Evolutionary conservation across 2,329 filamentous ascomycete species (phyloP).

Genomic region (Sporothrix variecibatus): DNA sequence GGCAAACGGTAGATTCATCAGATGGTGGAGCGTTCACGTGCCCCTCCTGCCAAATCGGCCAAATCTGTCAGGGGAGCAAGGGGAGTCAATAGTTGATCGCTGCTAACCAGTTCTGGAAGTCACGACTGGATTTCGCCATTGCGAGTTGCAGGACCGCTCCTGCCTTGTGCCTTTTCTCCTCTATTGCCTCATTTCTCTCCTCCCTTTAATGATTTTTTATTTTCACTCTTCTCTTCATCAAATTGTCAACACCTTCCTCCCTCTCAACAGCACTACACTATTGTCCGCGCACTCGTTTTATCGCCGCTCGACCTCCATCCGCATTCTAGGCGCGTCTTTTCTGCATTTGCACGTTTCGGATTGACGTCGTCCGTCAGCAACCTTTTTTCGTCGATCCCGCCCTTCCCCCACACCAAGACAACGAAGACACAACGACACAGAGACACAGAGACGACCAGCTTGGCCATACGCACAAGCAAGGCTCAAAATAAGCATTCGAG

Average conservation of each 20-base stretch:
- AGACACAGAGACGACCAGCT: no score
- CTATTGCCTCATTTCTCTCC: neutral
- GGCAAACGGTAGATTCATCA: neutral
- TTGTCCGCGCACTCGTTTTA: neutral
- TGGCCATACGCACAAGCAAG: neutral
- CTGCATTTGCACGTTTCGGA: constrained; percentile 20
- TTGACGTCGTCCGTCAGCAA: constrained; percentile 18
- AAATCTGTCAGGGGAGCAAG: neutral
- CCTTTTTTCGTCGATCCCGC: neutral
- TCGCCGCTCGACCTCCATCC: neutral
- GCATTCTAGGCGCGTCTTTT: constrained; percentile 4
- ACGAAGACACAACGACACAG: neutral
- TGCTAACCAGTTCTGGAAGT: constrained; percentile 6
- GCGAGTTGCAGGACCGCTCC: neutral
- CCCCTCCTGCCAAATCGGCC: neutral
- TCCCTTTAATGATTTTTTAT: neutral
- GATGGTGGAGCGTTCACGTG: neutral
- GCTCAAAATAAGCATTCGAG: neutral
- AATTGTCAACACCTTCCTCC: neutral
- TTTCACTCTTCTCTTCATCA: neutral
- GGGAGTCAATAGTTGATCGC: neutral
- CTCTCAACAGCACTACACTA: neutral
- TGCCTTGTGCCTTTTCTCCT: neutral
- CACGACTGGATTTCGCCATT: constrained; percentile 20
- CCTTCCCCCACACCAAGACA: neutral